Evolutionary conservation across 2,329 filamentous ascomycete species (phyloP).

Genomic region (Hypomyces perniciosus): DNA sequence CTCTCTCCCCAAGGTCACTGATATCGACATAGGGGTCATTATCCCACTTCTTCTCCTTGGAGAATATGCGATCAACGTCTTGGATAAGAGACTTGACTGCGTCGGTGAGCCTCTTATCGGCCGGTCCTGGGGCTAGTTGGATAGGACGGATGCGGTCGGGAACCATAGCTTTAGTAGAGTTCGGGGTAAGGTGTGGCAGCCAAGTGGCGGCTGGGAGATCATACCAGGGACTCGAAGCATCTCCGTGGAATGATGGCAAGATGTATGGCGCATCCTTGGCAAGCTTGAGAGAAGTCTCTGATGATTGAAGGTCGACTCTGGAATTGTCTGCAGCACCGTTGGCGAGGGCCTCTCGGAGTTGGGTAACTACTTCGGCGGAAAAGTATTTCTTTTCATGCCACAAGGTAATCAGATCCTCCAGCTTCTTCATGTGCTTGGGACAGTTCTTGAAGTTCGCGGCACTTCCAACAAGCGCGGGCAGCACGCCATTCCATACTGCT

Average conservation of each 20-base stretch:
- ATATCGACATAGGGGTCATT: slow-evolving; percentile 53
- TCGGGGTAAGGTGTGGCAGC: slow-evolving; percentile 70
- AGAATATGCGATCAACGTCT: slow-evolving; percentile 64
- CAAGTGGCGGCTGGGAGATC: slow-evolving; percentile 78
- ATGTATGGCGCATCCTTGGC: slow-evolving; percentile 59
- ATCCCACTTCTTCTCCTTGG: slow-evolving; percentile 41
- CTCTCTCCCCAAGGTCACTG: slow-evolving; percentile 67
- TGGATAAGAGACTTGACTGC: slow-evolving; percentile 66
- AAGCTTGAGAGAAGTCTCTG: slow-evolving; percentile 28
- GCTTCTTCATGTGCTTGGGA: slow-evolving; percentile 60
- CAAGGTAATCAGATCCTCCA: slow-evolving; percentile 57
- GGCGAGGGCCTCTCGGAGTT: slow-evolving; percentile 54
- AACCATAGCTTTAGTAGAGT: slow-evolving; percentile 69
- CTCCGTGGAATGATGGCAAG: slow-evolving; percentile 72
- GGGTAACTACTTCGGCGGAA: slow-evolving; percentile 43
- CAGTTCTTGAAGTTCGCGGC: slow-evolving; percentile 53
- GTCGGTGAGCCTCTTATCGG: slow-evolving; percentile 56
- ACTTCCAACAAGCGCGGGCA: slow-evolving; percentile 57
- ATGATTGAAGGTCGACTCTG: slow-evolving; percentile 15
- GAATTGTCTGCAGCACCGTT: slow-evolving; percentile 26
- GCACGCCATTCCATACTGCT: slow-evolving; percentile 48
- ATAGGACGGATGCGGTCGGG: slow-evolving; percentile 65
- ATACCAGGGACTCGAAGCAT: slow-evolving; percentile 66
- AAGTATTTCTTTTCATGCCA: slow-evolving; percentile 68
- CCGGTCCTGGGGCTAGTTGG: slow-evolving; percentile 62